phyloP scores from a whole-genome alignment of 768 basidiomycete species.

The Dacryopinax spathularia region DNA sequence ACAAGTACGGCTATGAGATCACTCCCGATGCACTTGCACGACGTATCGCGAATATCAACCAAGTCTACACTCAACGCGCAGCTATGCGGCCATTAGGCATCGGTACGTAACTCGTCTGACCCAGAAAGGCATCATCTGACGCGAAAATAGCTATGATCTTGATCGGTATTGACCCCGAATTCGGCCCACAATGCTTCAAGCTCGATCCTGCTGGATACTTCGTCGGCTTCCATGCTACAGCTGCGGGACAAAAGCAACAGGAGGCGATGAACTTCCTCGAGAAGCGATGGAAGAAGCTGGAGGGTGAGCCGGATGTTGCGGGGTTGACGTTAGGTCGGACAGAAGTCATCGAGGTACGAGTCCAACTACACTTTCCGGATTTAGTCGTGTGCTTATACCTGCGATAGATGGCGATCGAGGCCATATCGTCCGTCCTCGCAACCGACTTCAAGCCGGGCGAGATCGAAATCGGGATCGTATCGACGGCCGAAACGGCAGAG shows the following conservation, averaged over 20 bases:
- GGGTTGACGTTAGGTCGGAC: slow-evolving; percentile 56
- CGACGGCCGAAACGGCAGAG: slow-evolving; percentile 55
- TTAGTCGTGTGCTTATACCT: neutral
- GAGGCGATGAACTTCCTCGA: slow-evolving; percentile 98
- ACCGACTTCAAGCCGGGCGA: slow-evolving; percentile 94
- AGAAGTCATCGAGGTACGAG: slow-evolving; percentile 80
- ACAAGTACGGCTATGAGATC: slow-evolving; percentile 97
- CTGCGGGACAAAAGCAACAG: slow-evolving; percentile 86
- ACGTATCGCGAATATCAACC: slow-evolving; percentile 92
- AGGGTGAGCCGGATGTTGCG: slow-evolving; percentile 59
- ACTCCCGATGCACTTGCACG: slow-evolving; percentile 92
- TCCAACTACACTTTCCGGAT: neutral
- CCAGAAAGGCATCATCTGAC: neutral
- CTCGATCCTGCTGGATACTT: slow-evolving; percentile 98
- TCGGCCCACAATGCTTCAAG: slow-evolving; percentile 94
- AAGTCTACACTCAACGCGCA: slow-evolving; percentile 95
- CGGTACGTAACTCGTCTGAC: slow-evolving; percentile 37
- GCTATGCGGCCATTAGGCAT: slow-evolving; percentile 95
- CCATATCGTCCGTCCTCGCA: slow-evolving; percentile 83
- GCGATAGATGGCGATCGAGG: slow-evolving; percentile 76
- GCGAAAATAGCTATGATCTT: slow-evolving; percentile 70
- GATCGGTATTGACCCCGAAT: slow-evolving; percentile 80
- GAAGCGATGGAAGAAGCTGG: slow-evolving; percentile 96
- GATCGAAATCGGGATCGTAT: slow-evolving; percentile 91
- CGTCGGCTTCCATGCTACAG: slow-evolving; percentile 93